Evolutionary conservation across 2,329 filamentous ascomycete genomes (phyloP), one percentile per base, ranked within the genome.

Genomic region (Penicillium thymicola): DNA sequence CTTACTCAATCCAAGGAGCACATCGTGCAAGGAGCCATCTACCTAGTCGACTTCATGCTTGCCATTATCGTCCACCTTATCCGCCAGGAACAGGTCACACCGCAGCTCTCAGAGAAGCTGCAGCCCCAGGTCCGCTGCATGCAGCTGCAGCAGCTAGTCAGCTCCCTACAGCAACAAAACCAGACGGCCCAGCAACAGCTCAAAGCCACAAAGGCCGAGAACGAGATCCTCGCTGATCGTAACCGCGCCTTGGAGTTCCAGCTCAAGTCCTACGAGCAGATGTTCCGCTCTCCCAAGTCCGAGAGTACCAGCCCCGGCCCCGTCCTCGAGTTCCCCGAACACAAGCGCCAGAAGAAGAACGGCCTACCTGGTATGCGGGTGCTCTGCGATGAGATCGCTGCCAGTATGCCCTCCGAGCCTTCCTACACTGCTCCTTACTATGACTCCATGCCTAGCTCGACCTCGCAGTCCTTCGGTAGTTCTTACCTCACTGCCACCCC

Each of bases 1-100:
- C 63, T 74, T 40, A 70, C 70, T 3, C 70, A 75, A 40, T 76
- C 73, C n/a, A 75, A 75, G 63, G 72, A 75, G 54, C 72, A 75
- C 57, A 75, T 75, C 21, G 70, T 75, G 13, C 70, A 74, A 60
- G 72, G 68, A 8, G 70, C 73, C 4, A 70, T 75, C 51, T 72
- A 69, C 48, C 63, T 75, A 14, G 70, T 75, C 41, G 73, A 75
- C 56, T 75, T 75, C 52, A 72, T 75, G 70, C 67, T 71, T 30
- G 57, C 68, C 21, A 70, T 74, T 42, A 74, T 75, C 37, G 62
- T 70, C 13, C 66, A 70, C 51, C 62, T 74, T 36, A 68, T 75
- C 51, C 67, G 68, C 43, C 68, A 71, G 58, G 72, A 74, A 46
- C 70, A 73, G 51, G 66, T 72, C 50, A 65, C 70, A 8, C 66